Conservation (phyloP, 345 rosid species). For the Salix purpurea region DNA sequence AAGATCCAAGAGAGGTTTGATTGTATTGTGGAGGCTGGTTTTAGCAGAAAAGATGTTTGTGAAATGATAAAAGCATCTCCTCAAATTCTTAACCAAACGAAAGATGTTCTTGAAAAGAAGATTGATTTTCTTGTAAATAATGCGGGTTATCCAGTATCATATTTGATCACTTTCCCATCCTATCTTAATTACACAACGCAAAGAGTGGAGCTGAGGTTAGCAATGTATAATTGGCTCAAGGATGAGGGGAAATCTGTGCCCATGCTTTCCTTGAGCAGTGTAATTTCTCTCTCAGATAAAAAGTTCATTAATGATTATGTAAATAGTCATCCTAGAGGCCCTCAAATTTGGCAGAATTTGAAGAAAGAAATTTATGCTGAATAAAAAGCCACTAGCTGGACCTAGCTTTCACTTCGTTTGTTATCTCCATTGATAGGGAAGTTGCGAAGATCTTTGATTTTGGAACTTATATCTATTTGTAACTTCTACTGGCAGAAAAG, state of each 20-base stretch:
- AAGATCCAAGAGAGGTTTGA: slow-evolving; percentile 76
- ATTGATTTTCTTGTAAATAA: slow-evolving; percentile 34
- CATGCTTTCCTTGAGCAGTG: slow-evolving; percentile 40
- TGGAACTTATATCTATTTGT: background rate
- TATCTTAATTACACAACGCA: slow-evolving; percentile 38
- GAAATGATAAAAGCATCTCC: slow-evolving; percentile 57
- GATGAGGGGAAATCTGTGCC: slow-evolving; percentile 35
- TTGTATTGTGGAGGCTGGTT: slow-evolving; percentile 56
- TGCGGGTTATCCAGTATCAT: slow-evolving; percentile 50
- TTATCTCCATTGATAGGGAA: background rate
- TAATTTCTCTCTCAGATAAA: slow-evolving; percentile 40
- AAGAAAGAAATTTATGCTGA: slow-evolving; percentile 36
- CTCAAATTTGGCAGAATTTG: slow-evolving; percentile 51
- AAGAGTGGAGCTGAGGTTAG: slow-evolving; percentile 35
- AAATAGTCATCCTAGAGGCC: slow-evolving; percentile 53
- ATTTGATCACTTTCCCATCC: slow-evolving; percentile 46
- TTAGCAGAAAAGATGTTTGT: background rate
- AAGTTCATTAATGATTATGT: slow-evolving; percentile 38
- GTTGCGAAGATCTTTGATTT: background rate
- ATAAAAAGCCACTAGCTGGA: background rate
- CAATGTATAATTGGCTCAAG: slow-evolving; percentile 70
- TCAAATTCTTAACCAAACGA: slow-evolving; percentile 52
- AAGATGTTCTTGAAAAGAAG: slow-evolving; percentile 46
- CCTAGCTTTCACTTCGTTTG: too few species aligned
- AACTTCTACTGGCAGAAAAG: background rate